Percentiles rank a stretch among this genome's conserved stretches.
These are phyloP conservation scores for Clitocybe nebularis DNA, from an alignment of 1,284 basidiomycete genomes.

Conservation along the genomic window DNA sequence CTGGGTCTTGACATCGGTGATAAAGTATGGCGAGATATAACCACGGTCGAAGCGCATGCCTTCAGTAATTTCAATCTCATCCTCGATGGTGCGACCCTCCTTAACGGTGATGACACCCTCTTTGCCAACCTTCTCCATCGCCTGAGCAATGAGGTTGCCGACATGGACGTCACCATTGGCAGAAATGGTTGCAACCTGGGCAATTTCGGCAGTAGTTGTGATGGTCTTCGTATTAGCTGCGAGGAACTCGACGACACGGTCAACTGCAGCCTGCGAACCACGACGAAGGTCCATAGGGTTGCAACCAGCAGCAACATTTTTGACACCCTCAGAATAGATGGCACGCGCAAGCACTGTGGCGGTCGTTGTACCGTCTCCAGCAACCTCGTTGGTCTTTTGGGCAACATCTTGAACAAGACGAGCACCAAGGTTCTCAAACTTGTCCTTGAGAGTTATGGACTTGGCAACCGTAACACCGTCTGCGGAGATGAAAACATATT, in stretches of 20 bases:
- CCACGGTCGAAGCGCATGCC: constrained; percentile 99
- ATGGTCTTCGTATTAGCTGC: constrained; percentile 89
- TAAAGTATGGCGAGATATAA: constrained; percentile 98
- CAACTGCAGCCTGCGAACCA: constrained; percentile 94
- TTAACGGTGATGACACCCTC: constrained; percentile 99
- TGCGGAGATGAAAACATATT: constrained; percentile 24
- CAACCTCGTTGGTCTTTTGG: constrained; percentile 94
- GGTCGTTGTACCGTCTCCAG: constrained; percentile 97
- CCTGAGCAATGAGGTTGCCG: constrained; percentile 95
- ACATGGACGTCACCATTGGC: constrained; percentile 96
- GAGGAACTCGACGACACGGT: constrained; percentile 92
- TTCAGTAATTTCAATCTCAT: constrained; percentile 99
- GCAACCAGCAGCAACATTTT: constrained; percentile 98
- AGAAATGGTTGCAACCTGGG: constrained; percentile 97
- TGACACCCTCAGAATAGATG: constrained; percentile 98
- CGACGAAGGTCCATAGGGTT: constrained; percentile 99
- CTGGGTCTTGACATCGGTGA: constrained; percentile 97
- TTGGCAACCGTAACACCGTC: constrained; percentile 99
- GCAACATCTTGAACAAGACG: constrained; percentile 95
- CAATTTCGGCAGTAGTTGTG: constrained; percentile 97
- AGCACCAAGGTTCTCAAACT: constrained; percentile 98
- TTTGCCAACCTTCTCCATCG: constrained; percentile 99
- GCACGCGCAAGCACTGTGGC: constrained; percentile 96
- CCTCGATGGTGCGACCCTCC: constrained; percentile 96
- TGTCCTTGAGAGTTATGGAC: constrained; percentile 92